Evolutionary conservation across 23 red algal species (phyloP).

Genomic region (Gracilariopsis chorda): DNA sequence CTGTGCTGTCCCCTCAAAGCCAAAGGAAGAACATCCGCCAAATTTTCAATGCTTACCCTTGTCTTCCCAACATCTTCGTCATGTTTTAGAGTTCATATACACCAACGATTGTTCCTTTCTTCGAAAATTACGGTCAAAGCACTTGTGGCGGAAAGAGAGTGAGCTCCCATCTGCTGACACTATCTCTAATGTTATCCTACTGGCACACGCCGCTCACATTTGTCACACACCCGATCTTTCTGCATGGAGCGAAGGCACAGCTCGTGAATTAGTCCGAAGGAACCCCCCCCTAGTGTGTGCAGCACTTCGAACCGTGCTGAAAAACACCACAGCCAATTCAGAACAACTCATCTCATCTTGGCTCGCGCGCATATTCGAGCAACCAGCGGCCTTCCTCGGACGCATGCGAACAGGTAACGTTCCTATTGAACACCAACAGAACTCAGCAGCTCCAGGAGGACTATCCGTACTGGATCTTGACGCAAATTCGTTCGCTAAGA

Average conservation of each 20-base stretch:
- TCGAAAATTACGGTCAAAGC: not conserved
- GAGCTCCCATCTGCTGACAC: not conserved
- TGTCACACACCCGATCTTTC: conserved; percentile 7
- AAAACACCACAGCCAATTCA: not conserved
- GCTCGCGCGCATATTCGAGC: not conserved
- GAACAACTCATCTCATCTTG: not conserved
- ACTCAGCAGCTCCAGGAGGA: not conserved
- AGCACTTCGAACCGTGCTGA: not conserved
- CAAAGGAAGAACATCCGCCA: not conserved
- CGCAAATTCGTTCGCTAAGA: not conserved
- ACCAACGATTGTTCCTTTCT: not conserved
- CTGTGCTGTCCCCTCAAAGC: not conserved
- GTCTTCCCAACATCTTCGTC: not conserved
- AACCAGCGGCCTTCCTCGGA: not conserved
- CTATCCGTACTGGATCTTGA: not conserved
- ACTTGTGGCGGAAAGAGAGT: conserved; percentile 3
- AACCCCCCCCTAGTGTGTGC: not conserved
- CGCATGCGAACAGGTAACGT: not conserved
- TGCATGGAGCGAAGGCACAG: not conserved
- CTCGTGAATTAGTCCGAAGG: not conserved
- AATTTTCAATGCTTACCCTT: not conserved
- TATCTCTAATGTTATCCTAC: not conserved
- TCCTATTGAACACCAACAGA: not conserved
- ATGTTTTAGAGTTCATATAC: not conserved
- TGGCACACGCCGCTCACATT: not conserved